Percentiles rank a stretch among this genome's conserved stretches.
These are phyloP conservation scores for Botrytis fragariae DNA, from an alignment of 2,329 filamentous ascomycete genomes.

Conservation along the genomic window DNA sequence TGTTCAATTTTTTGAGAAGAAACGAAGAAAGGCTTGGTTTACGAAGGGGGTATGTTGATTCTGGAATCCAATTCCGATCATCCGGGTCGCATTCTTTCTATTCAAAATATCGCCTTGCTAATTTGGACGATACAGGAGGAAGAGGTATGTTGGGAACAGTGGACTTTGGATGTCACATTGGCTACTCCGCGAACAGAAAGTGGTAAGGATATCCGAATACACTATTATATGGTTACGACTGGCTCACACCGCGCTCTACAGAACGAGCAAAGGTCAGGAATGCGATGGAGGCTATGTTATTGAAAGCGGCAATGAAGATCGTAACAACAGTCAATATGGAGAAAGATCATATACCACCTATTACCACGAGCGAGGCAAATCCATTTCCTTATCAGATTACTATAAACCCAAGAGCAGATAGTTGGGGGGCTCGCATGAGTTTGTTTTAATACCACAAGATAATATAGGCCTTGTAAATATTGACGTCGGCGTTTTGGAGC, in stretches of 20 bases:
- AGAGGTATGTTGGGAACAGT: constrained; percentile 79
- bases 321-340: constrained; percentile 82
- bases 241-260: constrained; percentile 38
- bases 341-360: constrained; percentile 95
- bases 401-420: constrained; percentile 77
- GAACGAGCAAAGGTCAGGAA: constrained; percentile 85
- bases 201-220: constrained; percentile 53
- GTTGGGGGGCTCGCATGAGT: constrained; percentile 77
- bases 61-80: constrained; percentile 7
- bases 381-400: constrained; percentile 94
- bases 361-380: constrained; percentile 86
- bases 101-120: constrained; percentile 7
- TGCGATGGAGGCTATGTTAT: constrained; percentile 86
- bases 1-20: constrained; percentile 94
- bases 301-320: constrained; percentile 86
- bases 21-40: constrained; percentile 78
- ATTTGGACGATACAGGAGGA: constrained; percentile 16
- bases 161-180: constrained; percentile 91
- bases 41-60: constrained; percentile 62
- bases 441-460: constrained; percentile 43
- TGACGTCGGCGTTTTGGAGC: constrained; percentile 19
- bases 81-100: constrained; percentile 13
- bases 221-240: constrained; percentile 14
- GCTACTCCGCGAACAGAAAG: constrained; percentile 85
- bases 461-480: constrained; percentile 24